Base-by-base conservation (phyloP, 2,329 filamentous ascomycete genomes). In the Colletotrichum noveboracense region DNA sequence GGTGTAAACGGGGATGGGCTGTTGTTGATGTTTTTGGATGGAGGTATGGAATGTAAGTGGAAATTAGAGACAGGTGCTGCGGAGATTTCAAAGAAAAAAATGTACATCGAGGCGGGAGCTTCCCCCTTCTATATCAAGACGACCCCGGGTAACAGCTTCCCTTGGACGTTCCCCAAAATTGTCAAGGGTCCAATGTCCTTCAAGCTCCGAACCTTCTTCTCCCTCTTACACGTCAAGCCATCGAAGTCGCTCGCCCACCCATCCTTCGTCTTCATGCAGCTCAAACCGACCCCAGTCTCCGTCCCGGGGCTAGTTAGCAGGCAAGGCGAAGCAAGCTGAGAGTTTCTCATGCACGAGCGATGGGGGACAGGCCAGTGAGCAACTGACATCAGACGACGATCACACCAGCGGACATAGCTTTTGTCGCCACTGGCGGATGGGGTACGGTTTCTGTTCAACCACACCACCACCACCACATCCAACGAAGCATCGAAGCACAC, bases 131-230 rank as follows among this genome's bases (percentile, higher is more conserved):
- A 62, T 38, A 24, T 62, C 30, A 62, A 62, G 5, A 64, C n/a
- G 13, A 38, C n/a, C 43, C n/a, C 24, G 24, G 26, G 55, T 21
- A 64, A 24, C 61, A 43, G 38, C 28, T 43, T 36, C 21, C 8
- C 38, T 10, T 7, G 12, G 21, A 60, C 14, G 6, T 36, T 18
- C 48, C 8, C 38, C 66, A 12, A 12, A 5, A 18, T n/a, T n/a
- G n/a, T 12, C 18, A 16, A 71, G 72, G 72, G 72, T 74, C 68
- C 68, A 71, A 43, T 71, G 26, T 61, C 61, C 52, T 61, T n/a
- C 52, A 32, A 71, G 28, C 28, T n/a, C n/a, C n/a, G n/a, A n/a
- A n/a, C n/a, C n/a, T n/a, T n/a, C n/a, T n/a, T n/a, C n/a, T n/a
- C n/a, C n/a, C n/a, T n/a, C n/a, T n/a, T n/a, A n/a, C n/a, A n/a